Percentiles rank a stretch among this genome's conserved stretches.
Conservation (phyloP, 169 alveolate species). For the Cryptosporidium meleagridis region DNA sequence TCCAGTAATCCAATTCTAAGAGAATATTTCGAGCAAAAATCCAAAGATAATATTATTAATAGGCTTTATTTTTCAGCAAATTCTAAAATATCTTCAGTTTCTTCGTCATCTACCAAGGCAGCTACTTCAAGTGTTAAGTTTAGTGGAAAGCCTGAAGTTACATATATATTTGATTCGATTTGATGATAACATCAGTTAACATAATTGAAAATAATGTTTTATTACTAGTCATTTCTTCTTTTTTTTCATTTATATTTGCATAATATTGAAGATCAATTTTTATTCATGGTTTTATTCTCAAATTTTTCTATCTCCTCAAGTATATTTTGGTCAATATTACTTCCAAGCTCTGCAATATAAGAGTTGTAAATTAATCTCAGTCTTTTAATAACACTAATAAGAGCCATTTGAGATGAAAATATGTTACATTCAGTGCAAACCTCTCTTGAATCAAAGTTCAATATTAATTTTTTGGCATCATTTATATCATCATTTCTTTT, state of each 20-base stretch:
- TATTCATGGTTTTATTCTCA: not conserved
- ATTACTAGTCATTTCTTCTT: not conserved
- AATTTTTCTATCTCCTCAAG: not conserved
- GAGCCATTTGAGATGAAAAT: constrained; percentile 44
- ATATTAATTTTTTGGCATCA: constrained; percentile 5
- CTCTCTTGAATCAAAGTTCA: constrained; percentile 1
- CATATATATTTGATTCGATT: not conserved
- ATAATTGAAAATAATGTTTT: not conserved
- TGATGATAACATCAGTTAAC: too few relatives aligned
- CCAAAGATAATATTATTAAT: not conserved
- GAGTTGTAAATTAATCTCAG: not conserved
- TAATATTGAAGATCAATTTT: not conserved
- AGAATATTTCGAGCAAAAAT: constrained; percentile 12
- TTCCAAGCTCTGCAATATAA: not conserved
- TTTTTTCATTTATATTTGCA: not conserved
- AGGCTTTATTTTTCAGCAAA: not conserved
- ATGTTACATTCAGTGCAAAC: constrained; percentile 27
- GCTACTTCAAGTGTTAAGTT: not conserved
- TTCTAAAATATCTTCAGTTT: not conserved
- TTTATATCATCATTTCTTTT: not conserved
- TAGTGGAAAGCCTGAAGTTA: not conserved
- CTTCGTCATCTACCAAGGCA: not conserved
- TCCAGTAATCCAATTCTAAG: constrained; percentile 19
- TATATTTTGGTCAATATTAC: not conserved
- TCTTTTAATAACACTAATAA: constrained; percentile 26